Evolutionary conservation across 2,329 filamentous ascomycete genomes (phyloP).

Genomic region (Aspergillus ochraceus): DNA sequence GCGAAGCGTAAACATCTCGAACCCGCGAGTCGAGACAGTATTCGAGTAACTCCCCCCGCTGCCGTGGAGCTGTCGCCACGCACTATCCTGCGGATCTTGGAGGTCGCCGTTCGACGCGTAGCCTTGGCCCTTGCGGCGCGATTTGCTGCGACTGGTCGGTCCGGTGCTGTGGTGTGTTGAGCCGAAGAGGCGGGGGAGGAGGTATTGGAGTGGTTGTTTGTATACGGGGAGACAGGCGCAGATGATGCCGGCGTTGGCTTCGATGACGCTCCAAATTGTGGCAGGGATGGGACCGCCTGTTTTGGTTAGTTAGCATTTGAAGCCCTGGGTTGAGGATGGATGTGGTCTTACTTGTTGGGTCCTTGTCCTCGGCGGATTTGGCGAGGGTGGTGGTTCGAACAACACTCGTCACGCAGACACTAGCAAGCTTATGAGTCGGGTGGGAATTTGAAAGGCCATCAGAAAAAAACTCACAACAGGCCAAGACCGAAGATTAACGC

Average conservation of each 20-base stretch:
- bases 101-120: background rate
- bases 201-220: conserved; percentile 27
- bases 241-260: conserved; percentile 26
- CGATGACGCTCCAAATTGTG: conserved; percentile 40
- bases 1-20: background rate
- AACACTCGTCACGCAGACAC: conserved; percentile 11
- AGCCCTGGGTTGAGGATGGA: background rate
- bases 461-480: conserved; percentile 19
- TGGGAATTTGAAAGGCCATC: no score
- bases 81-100: background rate
- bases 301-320: background rate
- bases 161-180: background rate
- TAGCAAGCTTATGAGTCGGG: background rate
- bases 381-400: conserved; percentile 9
- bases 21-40: conserved; percentile 1
- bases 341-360: conserved; percentile 5
- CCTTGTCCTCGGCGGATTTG: conserved; percentile 4
- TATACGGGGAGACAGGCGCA: conserved; percentile 40
- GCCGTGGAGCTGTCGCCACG: background rate
- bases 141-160: background rate
- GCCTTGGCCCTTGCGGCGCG: background rate
- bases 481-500: conserved; percentile 23
- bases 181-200: conserved; percentile 18
- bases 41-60: background rate
- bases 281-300: conserved; percentile 27